phyloP scores from a whole-genome alignment of 192 early-diverging fungal genomes.

The Neocallimastix lanati region DNA sequence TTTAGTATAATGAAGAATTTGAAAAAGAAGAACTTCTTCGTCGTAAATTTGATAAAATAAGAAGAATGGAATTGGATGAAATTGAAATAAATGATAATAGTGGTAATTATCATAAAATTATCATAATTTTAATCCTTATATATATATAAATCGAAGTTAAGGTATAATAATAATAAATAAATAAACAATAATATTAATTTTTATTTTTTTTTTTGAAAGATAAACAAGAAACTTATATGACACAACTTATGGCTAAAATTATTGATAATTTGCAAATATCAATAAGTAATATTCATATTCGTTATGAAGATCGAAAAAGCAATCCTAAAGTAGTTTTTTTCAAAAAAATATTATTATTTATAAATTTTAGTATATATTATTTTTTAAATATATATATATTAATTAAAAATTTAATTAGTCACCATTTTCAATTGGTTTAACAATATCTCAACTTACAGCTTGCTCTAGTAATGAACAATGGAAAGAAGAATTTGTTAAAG shows the following conservation, averaged over 20 bases:
- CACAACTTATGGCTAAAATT: slow-evolving; percentile 79
- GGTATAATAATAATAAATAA: no score
- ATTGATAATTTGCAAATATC: slow-evolving; percentile 91
- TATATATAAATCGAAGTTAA: no score
- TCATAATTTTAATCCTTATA: no score
- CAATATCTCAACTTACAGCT: slow-evolving; percentile 74
- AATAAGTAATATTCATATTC: slow-evolving; percentile 86
- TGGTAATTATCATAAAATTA: no score
- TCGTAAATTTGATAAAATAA: slow-evolving; percentile 46
- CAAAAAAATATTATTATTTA: no score
- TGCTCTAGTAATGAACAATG: slow-evolving; percentile 76
- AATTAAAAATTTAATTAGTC: slow-evolving; percentile 10
- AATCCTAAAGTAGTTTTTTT: slow-evolving; percentile 24
- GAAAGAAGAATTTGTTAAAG: slow-evolving; percentile 59
- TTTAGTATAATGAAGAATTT: slow-evolving; percentile 55
- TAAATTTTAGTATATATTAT: neutral
- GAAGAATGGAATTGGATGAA: slow-evolving; percentile 63
- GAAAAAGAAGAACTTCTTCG: slow-evolving; percentile 59
- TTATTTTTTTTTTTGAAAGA: slow-evolving; percentile 4
- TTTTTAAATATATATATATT: neutral
- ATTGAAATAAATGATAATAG: slow-evolving; percentile 55
- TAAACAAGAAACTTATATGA: slow-evolving; percentile 50
- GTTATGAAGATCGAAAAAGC: slow-evolving; percentile 78
- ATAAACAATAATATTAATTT: slow-evolving; percentile 13
- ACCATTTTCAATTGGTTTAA: slow-evolving; percentile 74